phyloP scores from a whole-genome alignment of 75 land plant species.

The Cryptomeria japonica region DNA sequence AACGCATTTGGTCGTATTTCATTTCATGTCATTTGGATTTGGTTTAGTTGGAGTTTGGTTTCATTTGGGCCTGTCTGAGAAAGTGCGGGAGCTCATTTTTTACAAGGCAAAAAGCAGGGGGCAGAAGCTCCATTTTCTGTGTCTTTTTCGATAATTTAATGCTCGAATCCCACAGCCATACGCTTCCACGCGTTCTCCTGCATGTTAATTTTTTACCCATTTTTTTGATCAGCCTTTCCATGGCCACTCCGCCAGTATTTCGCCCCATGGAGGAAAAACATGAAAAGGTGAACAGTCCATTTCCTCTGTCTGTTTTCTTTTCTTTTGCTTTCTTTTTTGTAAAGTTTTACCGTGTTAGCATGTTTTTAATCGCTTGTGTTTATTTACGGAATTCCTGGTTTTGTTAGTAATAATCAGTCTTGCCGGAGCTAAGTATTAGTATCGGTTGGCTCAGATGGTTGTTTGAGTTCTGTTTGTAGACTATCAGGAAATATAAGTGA shows the following conservation, averaged over 20 bases:
- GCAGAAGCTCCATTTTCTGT: not conserved
- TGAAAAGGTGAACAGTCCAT: not conserved
- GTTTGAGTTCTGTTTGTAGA: no score
- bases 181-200: not conserved
- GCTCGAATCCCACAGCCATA: not conserved
- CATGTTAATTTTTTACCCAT: not conserved
- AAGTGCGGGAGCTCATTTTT: not conserved
- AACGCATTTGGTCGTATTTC: slow-evolving; percentile 4
- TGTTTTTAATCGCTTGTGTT: not conserved
- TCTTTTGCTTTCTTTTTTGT: not conserved
- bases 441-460: no score
- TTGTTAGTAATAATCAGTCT: not conserved
- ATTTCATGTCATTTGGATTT: not conserved
- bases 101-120: not conserved
- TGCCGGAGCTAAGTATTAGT: not conserved
- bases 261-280: not conserved
- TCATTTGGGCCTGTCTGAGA: not conserved
- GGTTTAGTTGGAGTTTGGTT: no score
- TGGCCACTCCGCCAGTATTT: not conserved
- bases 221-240: not conserved
- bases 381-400: not conserved
- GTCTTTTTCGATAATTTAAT: not conserved
- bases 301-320: not conserved
- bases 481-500: no score
- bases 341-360: not conserved